These are phyloP conservation scores for Pseudocercospora eumusae DNA, from an alignment of 2,329 filamentous ascomycete species.

Conservation along the genomic window DNA sequence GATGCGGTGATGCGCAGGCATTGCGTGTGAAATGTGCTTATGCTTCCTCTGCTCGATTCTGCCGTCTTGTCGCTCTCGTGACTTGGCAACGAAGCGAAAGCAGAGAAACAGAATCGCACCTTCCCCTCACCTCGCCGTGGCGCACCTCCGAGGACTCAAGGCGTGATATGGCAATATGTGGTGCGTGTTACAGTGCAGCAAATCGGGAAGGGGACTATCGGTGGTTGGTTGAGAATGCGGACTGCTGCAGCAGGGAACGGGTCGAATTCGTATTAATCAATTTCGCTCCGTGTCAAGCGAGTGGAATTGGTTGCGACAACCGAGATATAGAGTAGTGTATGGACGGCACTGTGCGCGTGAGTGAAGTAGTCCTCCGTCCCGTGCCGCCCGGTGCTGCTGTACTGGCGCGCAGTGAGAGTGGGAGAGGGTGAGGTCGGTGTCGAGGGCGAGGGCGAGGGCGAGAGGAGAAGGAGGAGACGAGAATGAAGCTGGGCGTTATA, in stretches of 20 bases:
- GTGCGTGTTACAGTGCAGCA: background rate
- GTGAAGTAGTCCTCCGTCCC: background rate
- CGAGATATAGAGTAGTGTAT: background rate
- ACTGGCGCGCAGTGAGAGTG: background rate
- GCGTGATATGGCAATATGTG: background rate
- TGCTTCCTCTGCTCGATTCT: background rate
- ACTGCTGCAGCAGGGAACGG: conserved; percentile 3
- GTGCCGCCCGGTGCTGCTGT: too few relatives aligned
- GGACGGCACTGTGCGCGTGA: background rate
- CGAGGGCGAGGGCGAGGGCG: too few relatives aligned
- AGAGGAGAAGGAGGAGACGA: background rate
- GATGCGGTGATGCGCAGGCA: conserved; percentile 45
- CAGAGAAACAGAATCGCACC: background rate
- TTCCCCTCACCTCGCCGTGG: background rate
- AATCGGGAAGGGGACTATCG: background rate
- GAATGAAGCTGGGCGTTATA: too few relatives aligned
- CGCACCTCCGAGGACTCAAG: background rate
- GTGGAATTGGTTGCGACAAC: conserved; percentile 7
- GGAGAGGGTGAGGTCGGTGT: too few relatives aligned
- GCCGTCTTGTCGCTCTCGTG: background rate
- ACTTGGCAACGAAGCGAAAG: conserved; percentile 3
- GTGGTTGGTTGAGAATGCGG: conserved; percentile 3
- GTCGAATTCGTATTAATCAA: background rate
- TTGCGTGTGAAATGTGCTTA: conserved; percentile 23
- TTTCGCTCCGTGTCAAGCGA: background rate